Conservation (phyloP, 257 asterid species). For the Rauvolfia tetraphylla region DNA sequence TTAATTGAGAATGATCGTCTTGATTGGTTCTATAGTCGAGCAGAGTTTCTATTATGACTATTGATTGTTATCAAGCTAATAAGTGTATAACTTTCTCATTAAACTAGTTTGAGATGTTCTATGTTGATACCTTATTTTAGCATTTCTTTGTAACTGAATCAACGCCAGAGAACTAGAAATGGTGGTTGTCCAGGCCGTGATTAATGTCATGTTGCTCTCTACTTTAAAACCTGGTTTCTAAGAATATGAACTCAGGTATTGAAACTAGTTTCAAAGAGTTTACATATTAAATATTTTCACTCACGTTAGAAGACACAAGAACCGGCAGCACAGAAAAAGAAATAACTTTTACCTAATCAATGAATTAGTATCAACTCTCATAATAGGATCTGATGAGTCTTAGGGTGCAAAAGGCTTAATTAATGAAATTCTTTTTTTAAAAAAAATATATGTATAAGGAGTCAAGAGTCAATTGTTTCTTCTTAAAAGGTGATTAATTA, state of each 20-base stretch:
- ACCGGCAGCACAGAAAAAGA: neutral
- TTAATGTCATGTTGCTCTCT: neutral
- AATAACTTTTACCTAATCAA: neutral
- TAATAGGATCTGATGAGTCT: neutral
- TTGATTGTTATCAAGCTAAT: neutral
- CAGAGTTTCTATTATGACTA: neutral
- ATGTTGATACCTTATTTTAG: neutral
- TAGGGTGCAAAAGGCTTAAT: neutral
- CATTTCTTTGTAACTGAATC: neutral
- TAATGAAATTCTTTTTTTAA: no score
- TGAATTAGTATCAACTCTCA: neutral
- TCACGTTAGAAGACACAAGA: neutral
- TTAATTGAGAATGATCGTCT: constrained; percentile 1
- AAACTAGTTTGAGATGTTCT: neutral
- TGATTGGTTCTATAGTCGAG: neutral
- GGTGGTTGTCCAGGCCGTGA: neutral
- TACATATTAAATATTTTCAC: neutral
- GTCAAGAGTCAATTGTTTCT: no score
- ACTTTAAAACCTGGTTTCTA: no score
- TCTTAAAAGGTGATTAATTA: no score
- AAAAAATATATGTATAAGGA: no score
- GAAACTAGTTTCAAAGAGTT: neutral
- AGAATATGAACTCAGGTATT: neutral
- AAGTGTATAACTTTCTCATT: neutral
- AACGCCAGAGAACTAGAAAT: neutral